Percentiles rank a stretch among this genome's conserved stretches.
These are phyloP conservation scores for Posidonia australis DNA, from an alignment of 106 monocot species.

Conservation along the genomic window DNA sequence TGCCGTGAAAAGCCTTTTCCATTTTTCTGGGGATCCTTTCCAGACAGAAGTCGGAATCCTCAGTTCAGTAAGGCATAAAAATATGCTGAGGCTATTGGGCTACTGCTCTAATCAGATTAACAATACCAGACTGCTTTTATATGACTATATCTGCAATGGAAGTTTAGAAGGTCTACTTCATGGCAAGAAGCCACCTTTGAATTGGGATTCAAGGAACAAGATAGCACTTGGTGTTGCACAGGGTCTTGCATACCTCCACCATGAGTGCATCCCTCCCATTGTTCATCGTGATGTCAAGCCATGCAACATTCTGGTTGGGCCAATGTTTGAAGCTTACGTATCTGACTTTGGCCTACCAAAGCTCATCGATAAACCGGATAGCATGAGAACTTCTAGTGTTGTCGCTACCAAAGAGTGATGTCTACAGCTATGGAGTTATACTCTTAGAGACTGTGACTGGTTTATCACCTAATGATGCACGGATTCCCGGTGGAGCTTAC, in stretches of 20 bases:
- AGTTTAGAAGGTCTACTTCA: constrained; percentile 16
- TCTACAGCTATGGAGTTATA: too few relatives aligned
- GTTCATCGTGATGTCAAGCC: constrained; percentile 26
- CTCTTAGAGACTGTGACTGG: too few relatives aligned
- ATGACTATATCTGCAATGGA: constrained; percentile 24
- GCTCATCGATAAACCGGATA: background rate
- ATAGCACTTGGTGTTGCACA: constrained; percentile 18
- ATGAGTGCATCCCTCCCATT: constrained; percentile 22
- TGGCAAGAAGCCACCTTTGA: background rate
- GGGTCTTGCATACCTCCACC: constrained; percentile 27
- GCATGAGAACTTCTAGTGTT: background rate
- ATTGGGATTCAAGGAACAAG: constrained; percentile 24
- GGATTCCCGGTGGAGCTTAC: constrained; percentile 3
- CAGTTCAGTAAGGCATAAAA: constrained; percentile 20
- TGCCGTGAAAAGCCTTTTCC: constrained; percentile 25
- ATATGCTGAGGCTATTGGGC: constrained; percentile 20
- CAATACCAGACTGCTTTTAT: constrained; percentile 11
- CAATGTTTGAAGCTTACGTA: constrained; percentile 13
- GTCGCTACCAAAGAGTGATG: too few relatives aligned
- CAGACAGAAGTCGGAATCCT: constrained; percentile 14
- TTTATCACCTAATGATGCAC: constrained; percentile 6
- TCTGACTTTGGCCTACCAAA: constrained; percentile 27
- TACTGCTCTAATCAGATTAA: constrained; percentile 6
- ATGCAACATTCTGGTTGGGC: constrained; percentile 14
- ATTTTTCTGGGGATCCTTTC: constrained; percentile 18